phyloP scores from a whole-genome alignment of 2,329 filamentous ascomycete genomes.

The Furcasterigmium furcatum region DNA sequence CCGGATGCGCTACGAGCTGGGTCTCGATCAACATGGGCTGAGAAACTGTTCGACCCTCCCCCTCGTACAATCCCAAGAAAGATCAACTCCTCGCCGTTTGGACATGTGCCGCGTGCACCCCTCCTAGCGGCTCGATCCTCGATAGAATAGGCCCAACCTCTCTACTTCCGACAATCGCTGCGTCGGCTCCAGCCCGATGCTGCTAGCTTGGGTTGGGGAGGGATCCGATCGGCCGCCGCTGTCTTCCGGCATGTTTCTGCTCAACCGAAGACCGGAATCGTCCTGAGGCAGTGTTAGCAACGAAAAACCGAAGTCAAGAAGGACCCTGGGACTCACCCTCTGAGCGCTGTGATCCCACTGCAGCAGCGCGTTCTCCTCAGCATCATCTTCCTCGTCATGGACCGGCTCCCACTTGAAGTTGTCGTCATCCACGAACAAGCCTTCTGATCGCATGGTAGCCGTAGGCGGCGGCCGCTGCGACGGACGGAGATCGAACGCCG shows the following conservation, averaged over 20 bases:
- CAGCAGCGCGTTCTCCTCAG: conserved; percentile 63
- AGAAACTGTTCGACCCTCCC: conserved; percentile 11
- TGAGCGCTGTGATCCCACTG: conserved; percentile 72
- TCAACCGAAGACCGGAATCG: conserved; percentile 38
- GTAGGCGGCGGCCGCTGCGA: conserved; percentile 50
- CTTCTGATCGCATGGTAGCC: conserved; percentile 60
- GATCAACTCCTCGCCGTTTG: background rate
- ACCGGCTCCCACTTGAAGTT: conserved; percentile 66
- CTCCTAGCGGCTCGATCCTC: background rate
- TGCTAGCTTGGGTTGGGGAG: conserved; percentile 14
- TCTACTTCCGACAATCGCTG: conserved; percentile 69
- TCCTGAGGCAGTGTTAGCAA: conserved; percentile 35
- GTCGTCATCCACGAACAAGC: conserved; percentile 74
- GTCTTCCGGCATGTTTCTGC: conserved; percentile 24
- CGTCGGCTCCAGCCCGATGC: conserved; percentile 59
- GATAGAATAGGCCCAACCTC: conserved; percentile 36
- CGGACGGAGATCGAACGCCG: conserved; percentile 42
- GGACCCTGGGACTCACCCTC: conserved; percentile 41
- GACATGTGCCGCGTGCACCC: no score
- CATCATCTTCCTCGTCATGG: conserved; percentile 53
- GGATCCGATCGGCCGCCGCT: conserved; percentile 16
- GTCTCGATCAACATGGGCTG: conserved; percentile 44
- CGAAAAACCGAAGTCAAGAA: background rate
- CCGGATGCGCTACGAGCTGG: conserved; percentile 92
- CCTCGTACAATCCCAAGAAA: background rate